Evolutionary conservation across 345 rosid species (phyloP), one percentile per base, ranked within the genome.

Genomic region (Citrus reticulata): DNA sequence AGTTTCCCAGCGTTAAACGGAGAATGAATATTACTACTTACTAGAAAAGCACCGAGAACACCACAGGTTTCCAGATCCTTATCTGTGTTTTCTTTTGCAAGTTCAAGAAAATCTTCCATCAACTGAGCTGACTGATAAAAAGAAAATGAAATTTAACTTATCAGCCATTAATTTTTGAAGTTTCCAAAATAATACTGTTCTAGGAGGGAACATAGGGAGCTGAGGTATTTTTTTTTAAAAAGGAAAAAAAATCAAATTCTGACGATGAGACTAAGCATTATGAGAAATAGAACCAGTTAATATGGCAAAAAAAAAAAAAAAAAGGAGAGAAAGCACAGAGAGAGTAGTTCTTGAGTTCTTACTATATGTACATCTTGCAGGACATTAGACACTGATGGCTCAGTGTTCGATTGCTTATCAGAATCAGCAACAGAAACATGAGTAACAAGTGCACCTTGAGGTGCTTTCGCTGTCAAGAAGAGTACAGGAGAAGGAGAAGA

Each of bases 11-110:
- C 19, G n/a, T 24, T 20, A 55, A 60, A 70, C 55, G 73, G 70
- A 70, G 57, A 61, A 74, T 40, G 51, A 62, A 76, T 77, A 93
- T 84, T 89, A 94, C 98, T 76, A 89, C 93, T 84, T 89, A 94
- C 98, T 76, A 89, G 93, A 82, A 88, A 90, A 40, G 97, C 98
- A 80, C 93, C 90, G 39, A 95, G 98, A 81, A 91, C 83, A 29
- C 97, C 98, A 81, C 98, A 93, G 40, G 97, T 93, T 86, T 95
- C 98, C 60, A 93, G 93, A 85, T 95, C 97, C 62, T 91, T 88
- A 80, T 91, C 88, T 22, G 98, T 92, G 85, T 93, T 95, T 75
- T 91, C 94, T 85, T 87, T 87, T 35, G 97, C 95, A 71, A 95
- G 92, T 81, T 91, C 93, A 74, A 91, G 91, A 80, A 95, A 95